phyloP scores from a whole-genome alignment of 352 stramenopile species.

The Phytophthora pseudosyringae region DNA sequence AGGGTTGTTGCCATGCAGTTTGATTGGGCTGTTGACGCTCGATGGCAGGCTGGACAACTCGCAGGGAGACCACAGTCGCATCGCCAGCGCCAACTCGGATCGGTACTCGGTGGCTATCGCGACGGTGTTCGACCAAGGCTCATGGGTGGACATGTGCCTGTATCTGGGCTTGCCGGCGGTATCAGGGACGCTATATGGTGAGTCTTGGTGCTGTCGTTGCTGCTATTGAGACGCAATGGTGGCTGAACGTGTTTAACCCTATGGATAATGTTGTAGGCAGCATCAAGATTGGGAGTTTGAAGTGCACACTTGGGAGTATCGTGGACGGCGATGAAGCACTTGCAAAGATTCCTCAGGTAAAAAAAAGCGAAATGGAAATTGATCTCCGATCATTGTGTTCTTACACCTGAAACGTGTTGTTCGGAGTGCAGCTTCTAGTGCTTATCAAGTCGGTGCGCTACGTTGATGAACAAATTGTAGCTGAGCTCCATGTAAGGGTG shows the following conservation, averaged over 20 bases:
- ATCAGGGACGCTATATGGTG: slow-evolving; percentile 75
- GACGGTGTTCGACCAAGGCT: slow-evolving; percentile 80
- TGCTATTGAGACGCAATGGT: not conserved
- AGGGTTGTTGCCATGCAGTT: slow-evolving; percentile 6
- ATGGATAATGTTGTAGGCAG: slow-evolving; percentile 44
- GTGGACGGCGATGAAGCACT: slow-evolving; percentile 67
- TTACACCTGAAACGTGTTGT: not conserved
- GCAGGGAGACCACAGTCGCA: slow-evolving; percentile 35
- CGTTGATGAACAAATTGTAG: slow-evolving; percentile 84
- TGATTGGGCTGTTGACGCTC: not conserved
- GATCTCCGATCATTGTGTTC: not conserved
- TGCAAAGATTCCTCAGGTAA: slow-evolving; percentile 62
- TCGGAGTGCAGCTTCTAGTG: slow-evolving; percentile 55
- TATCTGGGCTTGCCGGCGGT: slow-evolving; percentile 54
- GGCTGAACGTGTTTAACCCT: too few relatives aligned
- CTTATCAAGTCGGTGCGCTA: slow-evolving; percentile 85
- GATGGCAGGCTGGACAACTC: slow-evolving; percentile 50
- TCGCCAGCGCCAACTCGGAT: slow-evolving; percentile 52
- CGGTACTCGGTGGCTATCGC: slow-evolving; percentile 54
- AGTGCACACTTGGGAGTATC: slow-evolving; percentile 65
- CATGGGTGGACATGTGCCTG: slow-evolving; percentile 85
- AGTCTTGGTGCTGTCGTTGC: not conserved
- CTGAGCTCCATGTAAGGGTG: slow-evolving; percentile 64
- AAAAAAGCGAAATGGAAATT: too few relatives aligned
- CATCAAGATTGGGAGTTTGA: slow-evolving; percentile 67